Evolutionary conservation across 2,329 filamentous ascomycete genomes (phyloP).

Genomic region (Gyromitra esculenta): DNA sequence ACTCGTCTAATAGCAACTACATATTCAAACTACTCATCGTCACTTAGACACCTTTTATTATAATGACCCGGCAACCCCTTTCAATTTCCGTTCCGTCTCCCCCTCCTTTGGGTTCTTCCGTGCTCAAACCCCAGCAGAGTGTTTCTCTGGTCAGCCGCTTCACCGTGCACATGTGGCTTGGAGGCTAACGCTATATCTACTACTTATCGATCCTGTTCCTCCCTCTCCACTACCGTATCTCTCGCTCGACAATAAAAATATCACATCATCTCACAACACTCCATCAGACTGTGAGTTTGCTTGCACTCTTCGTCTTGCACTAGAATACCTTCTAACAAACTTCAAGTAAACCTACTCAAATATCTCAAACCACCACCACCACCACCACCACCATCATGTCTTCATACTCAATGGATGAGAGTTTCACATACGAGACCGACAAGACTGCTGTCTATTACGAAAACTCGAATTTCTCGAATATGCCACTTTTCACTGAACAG

Average conservation of each 20-base stretch:
- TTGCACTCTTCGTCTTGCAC: neutral
- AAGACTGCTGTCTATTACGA: conserved; percentile 43
- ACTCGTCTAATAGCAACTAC: conserved; percentile 51
- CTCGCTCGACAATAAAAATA: conserved; percentile 14
- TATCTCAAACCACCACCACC: conserved; percentile 12
- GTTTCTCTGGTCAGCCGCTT: conserved; percentile 51
- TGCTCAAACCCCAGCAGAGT: conserved; percentile 45
- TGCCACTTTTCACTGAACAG: conserved; percentile 50
- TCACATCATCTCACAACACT: conserved; percentile 27
- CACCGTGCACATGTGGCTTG: conserved; percentile 53
- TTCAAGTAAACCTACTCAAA: conserved; percentile 19
- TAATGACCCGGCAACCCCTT: conserved; percentile 54
- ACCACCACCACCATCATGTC: conserved; percentile 28
- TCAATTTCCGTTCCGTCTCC: conserved; percentile 55
- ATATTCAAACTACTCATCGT: conserved; percentile 52
- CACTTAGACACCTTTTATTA: conserved; percentile 51
- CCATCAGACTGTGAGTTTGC: conserved; percentile 34
- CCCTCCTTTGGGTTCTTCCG: conserved; percentile 52
- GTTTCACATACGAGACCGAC: conserved; percentile 42
- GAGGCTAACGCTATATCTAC: conserved; percentile 50
- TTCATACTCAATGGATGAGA: conserved; percentile 49
- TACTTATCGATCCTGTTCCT: conserved; percentile 51
- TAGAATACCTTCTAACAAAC: conserved; percentile 23
- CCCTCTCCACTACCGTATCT: conserved; percentile 38
- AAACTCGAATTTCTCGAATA: conserved; percentile 43